Percentiles rank a stretch among this genome's conserved stretches.
phyloP scores from a whole-genome alignment of 1,139 yeast species.

The Yamadazyma dushanensis region DNA sequence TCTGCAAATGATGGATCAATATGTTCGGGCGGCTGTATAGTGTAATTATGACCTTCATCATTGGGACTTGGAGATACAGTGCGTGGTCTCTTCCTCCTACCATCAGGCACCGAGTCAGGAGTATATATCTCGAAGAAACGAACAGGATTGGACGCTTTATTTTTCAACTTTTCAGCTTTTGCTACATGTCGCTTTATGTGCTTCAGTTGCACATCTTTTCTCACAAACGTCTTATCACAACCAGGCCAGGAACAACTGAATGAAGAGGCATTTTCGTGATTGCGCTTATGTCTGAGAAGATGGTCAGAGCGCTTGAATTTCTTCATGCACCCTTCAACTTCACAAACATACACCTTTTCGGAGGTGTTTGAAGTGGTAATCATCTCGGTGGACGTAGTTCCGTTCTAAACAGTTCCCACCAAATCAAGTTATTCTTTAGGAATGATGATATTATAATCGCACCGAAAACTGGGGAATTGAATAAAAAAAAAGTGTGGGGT shows the following conservation, averaged over 20 bases:
- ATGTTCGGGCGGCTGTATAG: no score
- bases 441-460: neutral
- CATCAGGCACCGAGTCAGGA: constrained; percentile 3
- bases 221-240: constrained; percentile 36
- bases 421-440: neutral
- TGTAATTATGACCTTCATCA: neutral
- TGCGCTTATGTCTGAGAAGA: constrained; percentile 35
- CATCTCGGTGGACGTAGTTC: neutral
- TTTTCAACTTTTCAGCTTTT: constrained; percentile 11
- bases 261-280: constrained; percentile 35
- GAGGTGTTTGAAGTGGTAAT: neutral
- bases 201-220: constrained; percentile 36
- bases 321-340: constrained; percentile 27
- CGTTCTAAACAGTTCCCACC: neutral
- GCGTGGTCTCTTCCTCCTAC: neutral
- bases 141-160: constrained; percentile 2
- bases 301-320: constrained; percentile 39
- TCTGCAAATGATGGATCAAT: no score
- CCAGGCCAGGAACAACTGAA: constrained; percentile 24
- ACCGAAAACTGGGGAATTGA: constrained; percentile 1
- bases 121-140: constrained; percentile 12
- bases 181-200: constrained; percentile 30
- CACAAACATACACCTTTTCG: constrained; percentile 14
- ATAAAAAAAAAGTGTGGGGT: neutral
- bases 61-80: neutral